Conservation (phyloP, 2,329 filamentous ascomycete genomes). For the Aspergillus tanneri region DNA sequence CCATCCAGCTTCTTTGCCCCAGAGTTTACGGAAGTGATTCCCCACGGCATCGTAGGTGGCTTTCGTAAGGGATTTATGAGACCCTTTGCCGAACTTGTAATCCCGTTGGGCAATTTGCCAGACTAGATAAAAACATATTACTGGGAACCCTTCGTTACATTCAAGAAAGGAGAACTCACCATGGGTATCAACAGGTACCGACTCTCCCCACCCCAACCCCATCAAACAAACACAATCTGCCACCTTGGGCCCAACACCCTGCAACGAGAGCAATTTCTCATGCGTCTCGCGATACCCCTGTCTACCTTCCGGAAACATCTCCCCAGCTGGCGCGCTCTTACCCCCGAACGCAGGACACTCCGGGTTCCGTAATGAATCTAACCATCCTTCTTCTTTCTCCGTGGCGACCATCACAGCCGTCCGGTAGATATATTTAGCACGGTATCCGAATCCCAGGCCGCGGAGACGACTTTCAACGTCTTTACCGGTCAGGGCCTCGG, state of each 20-base stretch:
- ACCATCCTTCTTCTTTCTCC: conserved; percentile 69
- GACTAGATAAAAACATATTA: conserved; percentile 50
- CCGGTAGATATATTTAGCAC: conserved; percentile 86
- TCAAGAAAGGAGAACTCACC: conserved; percentile 38
- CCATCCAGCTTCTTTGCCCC: conserved; percentile 95
- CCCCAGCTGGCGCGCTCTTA: conserved; percentile 44
- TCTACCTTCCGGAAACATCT: conserved; percentile 52
- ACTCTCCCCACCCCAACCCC: conserved; percentile 92
- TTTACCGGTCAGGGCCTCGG: conserved; percentile 67
- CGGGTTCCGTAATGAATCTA: conserved; percentile 74
- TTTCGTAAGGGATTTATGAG: conserved; percentile 82
- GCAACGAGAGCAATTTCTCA: conserved; percentile 71
- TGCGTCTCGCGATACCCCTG: conserved; percentile 78
- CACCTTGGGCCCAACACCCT: conserved; percentile 94
- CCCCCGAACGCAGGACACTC: conserved; percentile 62
- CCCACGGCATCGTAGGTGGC: conserved; percentile 85
- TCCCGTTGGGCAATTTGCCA: conserved; percentile 98
- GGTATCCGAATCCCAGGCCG: conserved; percentile 86
- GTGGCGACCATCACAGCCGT: conserved; percentile 74
- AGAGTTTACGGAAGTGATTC: conserved; percentile 82
- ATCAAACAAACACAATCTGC: conserved; percentile 96
- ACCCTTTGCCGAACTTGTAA: conserved; percentile 84
- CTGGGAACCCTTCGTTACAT: neutral
- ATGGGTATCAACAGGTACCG: conserved; percentile 95
- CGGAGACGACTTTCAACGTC: conserved; percentile 79